Conservation (phyloP, 768 basidiomycete species). For the Sporobolomyces pararoseus region DNA sequence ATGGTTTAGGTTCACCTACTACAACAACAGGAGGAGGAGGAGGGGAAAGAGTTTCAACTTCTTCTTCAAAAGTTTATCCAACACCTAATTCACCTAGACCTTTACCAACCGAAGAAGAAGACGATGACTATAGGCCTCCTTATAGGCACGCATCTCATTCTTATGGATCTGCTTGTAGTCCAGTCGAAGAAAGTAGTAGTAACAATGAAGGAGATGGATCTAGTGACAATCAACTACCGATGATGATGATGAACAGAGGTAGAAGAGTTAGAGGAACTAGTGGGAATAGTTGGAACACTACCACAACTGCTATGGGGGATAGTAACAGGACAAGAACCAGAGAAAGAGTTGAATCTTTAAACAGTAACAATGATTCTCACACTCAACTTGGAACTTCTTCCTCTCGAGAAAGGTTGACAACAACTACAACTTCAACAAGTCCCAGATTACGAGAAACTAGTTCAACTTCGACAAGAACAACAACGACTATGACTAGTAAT, state of each 20-base stretch:
- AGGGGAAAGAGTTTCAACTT: not conserved
- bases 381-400: too few species aligned
- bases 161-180: not conserved
- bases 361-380: too few species aligned
- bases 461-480: constrained; percentile 4
- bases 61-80: not conserved
- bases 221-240: too few species aligned
- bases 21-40: too few species aligned
- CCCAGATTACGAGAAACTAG: not conserved
- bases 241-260: not conserved
- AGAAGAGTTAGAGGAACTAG: not conserved
- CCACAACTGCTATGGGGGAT: too few species aligned
- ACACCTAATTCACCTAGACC: constrained; percentile 8
- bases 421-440: not conserved
- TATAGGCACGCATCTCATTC: not conserved
- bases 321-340: too few species aligned
- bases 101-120: not conserved
- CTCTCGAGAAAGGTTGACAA: not conserved
- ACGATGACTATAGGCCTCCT: not conserved
- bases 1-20: constrained; percentile 7
- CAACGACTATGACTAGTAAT: not conserved
- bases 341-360: not conserved
- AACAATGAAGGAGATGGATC: constrained; percentile 6
- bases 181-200: constrained; percentile 14
- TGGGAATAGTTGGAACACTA: too few species aligned